Conservation (phyloP, 495 filamentous ascomycete species). For the Hypomontagnella monticulosa region DNA sequence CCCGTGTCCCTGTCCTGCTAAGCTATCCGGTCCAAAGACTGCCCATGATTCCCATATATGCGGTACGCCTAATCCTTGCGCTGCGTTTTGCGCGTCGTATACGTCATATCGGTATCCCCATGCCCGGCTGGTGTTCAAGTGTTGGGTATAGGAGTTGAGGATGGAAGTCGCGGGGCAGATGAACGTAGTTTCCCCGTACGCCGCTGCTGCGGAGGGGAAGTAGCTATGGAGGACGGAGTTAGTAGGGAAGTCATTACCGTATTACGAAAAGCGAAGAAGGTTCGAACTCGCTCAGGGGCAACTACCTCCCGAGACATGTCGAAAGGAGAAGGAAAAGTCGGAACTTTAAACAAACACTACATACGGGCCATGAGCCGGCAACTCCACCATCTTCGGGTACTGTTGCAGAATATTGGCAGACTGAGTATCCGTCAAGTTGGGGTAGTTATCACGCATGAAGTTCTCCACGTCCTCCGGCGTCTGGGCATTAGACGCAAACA, state of each 20-base stretch:
- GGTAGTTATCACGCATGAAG: conserved; percentile 61
- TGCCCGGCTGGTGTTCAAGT: conserved; percentile 21
- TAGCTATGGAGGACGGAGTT: too few relatives aligned
- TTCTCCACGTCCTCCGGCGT: conserved; percentile 54
- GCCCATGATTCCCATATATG: conserved; percentile 54
- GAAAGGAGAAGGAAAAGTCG: conserved; percentile 35
- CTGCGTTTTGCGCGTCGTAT: conserved; percentile 35
- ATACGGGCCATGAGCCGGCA: neutral
- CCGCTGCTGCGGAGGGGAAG: conserved; percentile 54
- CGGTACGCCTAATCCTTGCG: conserved; percentile 44
- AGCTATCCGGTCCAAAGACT: conserved; percentile 55
- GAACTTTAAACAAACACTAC: too few relatives aligned
- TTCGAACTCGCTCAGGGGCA: too few relatives aligned
- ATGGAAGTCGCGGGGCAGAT: conserved; percentile 64
- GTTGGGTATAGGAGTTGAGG: conserved; percentile 33
- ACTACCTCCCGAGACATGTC: neutral
- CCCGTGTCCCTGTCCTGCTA: conserved; percentile 14
- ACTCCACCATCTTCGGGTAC: conserved; percentile 34
- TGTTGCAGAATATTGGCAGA: conserved; percentile 50
- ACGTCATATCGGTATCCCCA: conserved; percentile 49
- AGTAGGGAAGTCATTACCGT: too few relatives aligned
- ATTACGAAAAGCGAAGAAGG: too few relatives aligned
- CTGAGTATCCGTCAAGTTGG: conserved; percentile 57
- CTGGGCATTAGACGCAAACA: conserved; percentile 59
- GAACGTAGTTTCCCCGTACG: conserved; percentile 71